Base-by-base conservation (phyloP, 768 basidiomycete species). In the Pisolithus microcarpus region DNA sequence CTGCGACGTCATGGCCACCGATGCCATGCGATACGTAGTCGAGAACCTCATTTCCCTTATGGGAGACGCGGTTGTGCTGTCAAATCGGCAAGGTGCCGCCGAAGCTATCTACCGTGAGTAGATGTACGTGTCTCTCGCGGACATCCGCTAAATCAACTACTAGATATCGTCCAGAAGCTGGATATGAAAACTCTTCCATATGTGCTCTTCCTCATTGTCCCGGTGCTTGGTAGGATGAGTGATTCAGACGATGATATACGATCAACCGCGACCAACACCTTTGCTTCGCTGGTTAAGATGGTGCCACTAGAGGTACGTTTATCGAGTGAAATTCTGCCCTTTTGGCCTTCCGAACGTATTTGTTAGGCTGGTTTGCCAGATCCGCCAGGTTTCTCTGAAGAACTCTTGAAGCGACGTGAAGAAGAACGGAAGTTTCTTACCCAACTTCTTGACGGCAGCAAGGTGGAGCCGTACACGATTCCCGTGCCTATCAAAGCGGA, bases 271-370 rank as follows among this genome's bases (percentile, higher is more conserved):
- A 98, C 96, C n/a, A 93, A 92, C 62, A 94, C 93, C 0, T 99
- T 99, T 62, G 96, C 96, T 0, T 88, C 91, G 0, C 72, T 99
- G 16, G 91, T 99, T 55, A 97, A 98, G 73, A 95, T 99, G 87
- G 91, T 98, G 11, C 96, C 96, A 5, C 75, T 99, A 0, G 96
- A 98, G 79, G 93, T 92, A 54, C 53, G 75, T 58, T 19, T 5
- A n/a, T 23, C 11, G 11, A 46, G 43, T 16, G 38, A 19, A 40
- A 26, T 43, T 26, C 40, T 24, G 4, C 23, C 4, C 30, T 16
- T 19, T 36, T 39, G 31, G 5, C 38, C 31, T 30, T 6, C 39
- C 16, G 13, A 21, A 15, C 19, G 24, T 5, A 43, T 31, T 51
- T 16, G 43, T 28, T 54, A 96, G 92, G 91, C 91, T 59, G 96